These are phyloP conservation scores for Fraxinus sp. DNA, from an alignment of 305 asterid genomes.

Conservation along the genomic window DNA sequence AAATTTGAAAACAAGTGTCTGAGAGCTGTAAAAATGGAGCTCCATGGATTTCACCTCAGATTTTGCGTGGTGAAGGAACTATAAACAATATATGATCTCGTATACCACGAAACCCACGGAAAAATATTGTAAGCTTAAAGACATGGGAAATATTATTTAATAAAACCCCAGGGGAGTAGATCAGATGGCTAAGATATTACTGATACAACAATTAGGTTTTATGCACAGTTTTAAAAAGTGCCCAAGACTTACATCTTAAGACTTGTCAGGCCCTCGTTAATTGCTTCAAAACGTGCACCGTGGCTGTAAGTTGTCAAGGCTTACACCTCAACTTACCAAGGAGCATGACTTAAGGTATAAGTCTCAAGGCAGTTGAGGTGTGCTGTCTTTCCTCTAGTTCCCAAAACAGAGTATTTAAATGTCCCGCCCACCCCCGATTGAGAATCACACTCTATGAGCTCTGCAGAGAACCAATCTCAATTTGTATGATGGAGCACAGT, in stretches of 20 bases:
- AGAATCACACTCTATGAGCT: not conserved
- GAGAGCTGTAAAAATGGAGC: not conserved
- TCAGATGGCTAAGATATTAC: conserved; percentile 1
- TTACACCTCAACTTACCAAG: not conserved
- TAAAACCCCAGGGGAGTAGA: not conserved
- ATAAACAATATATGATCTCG: not conserved
- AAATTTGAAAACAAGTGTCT: not conserved
- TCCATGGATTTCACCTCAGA: not conserved
- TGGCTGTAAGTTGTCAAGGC: not conserved
- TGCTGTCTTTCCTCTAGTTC: not conserved
- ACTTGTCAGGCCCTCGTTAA: not conserved
- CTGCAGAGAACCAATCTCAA: not conserved
- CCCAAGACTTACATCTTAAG: not conserved
- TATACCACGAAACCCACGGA: conserved; percentile 2
- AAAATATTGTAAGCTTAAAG: not conserved
- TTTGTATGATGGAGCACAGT: not conserved
- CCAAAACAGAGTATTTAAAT: not conserved
- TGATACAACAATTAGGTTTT: not conserved
- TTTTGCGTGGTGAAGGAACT: not conserved
- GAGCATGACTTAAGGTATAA: not conserved
- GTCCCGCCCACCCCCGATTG: not conserved
- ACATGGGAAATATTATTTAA: not conserved
- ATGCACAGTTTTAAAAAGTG: not conserved
- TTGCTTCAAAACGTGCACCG: not conserved
- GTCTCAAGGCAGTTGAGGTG: not conserved